A percentile compares a stretch with the other conserved stretches of the same genome.
phyloP scores from a whole-genome alignment of 768 basidiomycete species.

The Tubosaeta sp. region DNA sequence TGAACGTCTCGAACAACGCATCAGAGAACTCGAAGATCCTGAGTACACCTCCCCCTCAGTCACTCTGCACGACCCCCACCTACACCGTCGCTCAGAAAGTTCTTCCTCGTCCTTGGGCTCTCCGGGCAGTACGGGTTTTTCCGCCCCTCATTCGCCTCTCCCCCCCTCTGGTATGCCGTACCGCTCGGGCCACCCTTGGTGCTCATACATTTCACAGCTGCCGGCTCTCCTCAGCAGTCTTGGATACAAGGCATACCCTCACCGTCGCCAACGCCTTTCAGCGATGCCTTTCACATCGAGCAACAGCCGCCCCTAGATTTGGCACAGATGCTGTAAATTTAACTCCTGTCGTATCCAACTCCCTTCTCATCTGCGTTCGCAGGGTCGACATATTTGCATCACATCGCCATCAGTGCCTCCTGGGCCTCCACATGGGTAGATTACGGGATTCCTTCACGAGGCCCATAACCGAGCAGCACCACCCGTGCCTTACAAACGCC shows the following conservation, averaged over 20 bases:
- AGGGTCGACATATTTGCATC: constrained; percentile 75
- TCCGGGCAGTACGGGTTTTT: constrained; percentile 47
- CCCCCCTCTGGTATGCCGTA: constrained; percentile 45
- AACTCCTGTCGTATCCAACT: constrained; percentile 4
- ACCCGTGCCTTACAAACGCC: constrained; percentile 74
- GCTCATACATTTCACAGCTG: constrained; percentile 28
- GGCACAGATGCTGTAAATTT: constrained; percentile 59
- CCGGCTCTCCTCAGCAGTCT: constrained; percentile 48
- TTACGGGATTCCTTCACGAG: constrained; percentile 57
- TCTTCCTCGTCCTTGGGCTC: constrained; percentile 54
- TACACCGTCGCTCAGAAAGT: constrained; percentile 39
- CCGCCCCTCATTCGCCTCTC: constrained; percentile 56
- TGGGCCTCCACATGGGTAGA: constrained; percentile 64
- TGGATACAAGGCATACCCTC: constrained; percentile 50
- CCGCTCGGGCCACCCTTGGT: neutral
- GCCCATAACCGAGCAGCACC: constrained; percentile 57
- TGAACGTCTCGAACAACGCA: constrained; percentile 62
- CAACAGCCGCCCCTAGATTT: constrained; percentile 54
- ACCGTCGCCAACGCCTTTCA: constrained; percentile 51
- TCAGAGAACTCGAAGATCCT: constrained; percentile 72
- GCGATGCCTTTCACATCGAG: constrained; percentile 44
- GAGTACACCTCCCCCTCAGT: constrained; percentile 68
- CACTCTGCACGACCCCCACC: constrained; percentile 65
- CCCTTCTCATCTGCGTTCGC: constrained; percentile 10
- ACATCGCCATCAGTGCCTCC: constrained; percentile 70